Evolutionary conservation across 345 rosid species (phyloP), one percentile per base, ranked within the genome.

Genomic region (Lepidium aucheri): DNA sequence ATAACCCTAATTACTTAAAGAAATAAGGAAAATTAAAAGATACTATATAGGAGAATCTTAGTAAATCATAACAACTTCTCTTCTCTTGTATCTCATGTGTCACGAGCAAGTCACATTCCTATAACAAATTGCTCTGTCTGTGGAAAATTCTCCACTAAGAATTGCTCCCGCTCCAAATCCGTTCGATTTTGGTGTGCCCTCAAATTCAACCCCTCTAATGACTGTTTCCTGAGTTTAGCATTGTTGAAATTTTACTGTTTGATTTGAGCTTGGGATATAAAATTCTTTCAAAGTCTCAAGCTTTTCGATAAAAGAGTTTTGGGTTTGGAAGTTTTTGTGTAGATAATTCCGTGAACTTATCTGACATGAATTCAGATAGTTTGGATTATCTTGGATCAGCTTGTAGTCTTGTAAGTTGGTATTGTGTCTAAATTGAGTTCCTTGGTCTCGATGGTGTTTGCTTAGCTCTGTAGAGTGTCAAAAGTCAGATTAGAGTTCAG

Each of bases 381-480:
- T 33, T 46, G 28, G 28, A 12, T 50, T 7, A 6, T 26, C 54
- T 50, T 49, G 18, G 53, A 55, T 38, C 38, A 46, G 45, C 49
- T 63, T 47, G 69, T 57, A 53, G 17, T 72, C 32, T 28, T 28
- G 1, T 24, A 24, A 24, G 26, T 24, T 24, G 26, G 26, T 24
- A 1, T 24, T 24, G 26, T 24, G 53, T n/a, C 15, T 38, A 9
- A 43, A 32, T 2, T 36, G 38, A 54, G 70, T 39, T 50, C 18
- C 26, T 24, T 67, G 28, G 12, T 56, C 14, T 7, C n/a, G 8
- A 46, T 72, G 51, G 24, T 60, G 9, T 55, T 74, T 62, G 32
- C 15, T 51, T 79, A 90, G 97, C 80, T 88, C 96, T 50, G 22
- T 17, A 13, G 57, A 38, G 46, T 94, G 99, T 79, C 99, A 91